phyloP scores from a whole-genome alignment of 1,284 basidiomycete species.

The Ceratobasidium sp. region DNA sequence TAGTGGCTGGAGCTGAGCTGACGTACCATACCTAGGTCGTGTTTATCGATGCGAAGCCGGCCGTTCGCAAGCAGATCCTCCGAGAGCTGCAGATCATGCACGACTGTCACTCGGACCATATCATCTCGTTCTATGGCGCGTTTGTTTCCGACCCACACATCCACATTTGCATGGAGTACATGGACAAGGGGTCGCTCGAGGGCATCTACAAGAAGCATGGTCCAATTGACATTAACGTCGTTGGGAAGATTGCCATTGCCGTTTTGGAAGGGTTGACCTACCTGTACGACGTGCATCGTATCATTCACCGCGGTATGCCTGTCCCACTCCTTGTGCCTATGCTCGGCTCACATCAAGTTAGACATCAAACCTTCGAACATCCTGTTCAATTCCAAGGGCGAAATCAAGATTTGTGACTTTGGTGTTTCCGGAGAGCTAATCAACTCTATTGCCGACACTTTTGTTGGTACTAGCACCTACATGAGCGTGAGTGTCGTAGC shows the following conservation, averaged over 20 bases:
- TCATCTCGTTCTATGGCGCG: conserved; percentile 96
- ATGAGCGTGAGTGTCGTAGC: conserved; percentile 85
- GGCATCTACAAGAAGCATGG: conserved; percentile 95
- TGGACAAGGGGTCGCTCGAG: conserved; percentile 93
- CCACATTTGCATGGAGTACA: conserved; percentile 98
- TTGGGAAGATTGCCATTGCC: conserved; percentile 88
- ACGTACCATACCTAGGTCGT: conserved; percentile 74
- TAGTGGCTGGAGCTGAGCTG: conserved; percentile 13
- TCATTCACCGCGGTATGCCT: conserved; percentile 92
- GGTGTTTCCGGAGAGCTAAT: conserved; percentile 98
- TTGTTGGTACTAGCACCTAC: conserved; percentile 98
- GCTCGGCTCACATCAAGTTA: conserved; percentile 53
- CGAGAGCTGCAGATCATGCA: conserved; percentile 99
- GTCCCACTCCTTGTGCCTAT: conserved; percentile 3
- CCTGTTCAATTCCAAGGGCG: conserved; percentile 89
- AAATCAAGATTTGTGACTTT: conserved; percentile 99
- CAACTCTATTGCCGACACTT: conserved; percentile 98
- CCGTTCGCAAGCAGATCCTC: conserved; percentile 97
- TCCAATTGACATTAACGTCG: conserved; percentile 87
- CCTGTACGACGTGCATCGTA: conserved; percentile 98
- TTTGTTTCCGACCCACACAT: conserved; percentile 97
- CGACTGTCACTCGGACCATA: conserved; percentile 92
- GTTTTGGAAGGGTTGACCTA: conserved; percentile 97
- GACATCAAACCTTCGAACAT: conserved; percentile 99
- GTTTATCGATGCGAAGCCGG: conserved; percentile 96